phyloP scores from a whole-genome alignment of 2,329 filamentous ascomycete species.

The Xylaria polymorpha region DNA sequence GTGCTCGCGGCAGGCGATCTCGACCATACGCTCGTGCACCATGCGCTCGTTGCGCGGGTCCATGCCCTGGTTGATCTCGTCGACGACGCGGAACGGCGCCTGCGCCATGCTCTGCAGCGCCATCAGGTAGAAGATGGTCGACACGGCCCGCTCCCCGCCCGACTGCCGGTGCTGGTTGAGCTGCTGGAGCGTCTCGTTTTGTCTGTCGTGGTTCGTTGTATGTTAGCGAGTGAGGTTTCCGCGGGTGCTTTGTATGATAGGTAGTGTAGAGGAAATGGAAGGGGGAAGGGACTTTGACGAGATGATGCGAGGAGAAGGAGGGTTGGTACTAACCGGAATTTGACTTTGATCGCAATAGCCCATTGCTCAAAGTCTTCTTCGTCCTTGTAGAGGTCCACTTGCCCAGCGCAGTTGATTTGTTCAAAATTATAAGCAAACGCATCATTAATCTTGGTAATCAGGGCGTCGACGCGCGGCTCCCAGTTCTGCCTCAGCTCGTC shows the following conservation, averaged over 20 bases:
- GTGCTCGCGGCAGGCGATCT: constrained; percentile 89
- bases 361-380: constrained; percentile 93
- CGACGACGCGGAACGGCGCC: constrained; percentile 96
- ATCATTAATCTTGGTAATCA: constrained; percentile 84
- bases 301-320: neutral
- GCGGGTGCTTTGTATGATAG: neutral
- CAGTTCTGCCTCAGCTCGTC: constrained; percentile 74
- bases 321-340: constrained; percentile 78
- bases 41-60: constrained; percentile 98
- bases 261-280: neutral
- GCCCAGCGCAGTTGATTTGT: constrained; percentile 92
- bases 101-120: constrained; percentile 92
- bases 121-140: constrained; percentile 99
- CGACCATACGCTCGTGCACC: constrained; percentile 97
- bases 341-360: constrained; percentile 93
- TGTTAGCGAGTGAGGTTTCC: constrained; percentile 10
- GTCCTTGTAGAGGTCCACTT: constrained; percentile 88
- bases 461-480: constrained; percentile 84
- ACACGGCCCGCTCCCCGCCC: constrained; percentile 94
- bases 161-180: constrained; percentile 95
- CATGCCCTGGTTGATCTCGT: constrained; percentile 99
- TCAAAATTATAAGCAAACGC: constrained; percentile 95
- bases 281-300: constrained; percentile 14
- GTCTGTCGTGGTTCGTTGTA: constrained; percentile 58
- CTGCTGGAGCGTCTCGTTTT: constrained; percentile 83